Base-by-base conservation (phyloP, 2,329 filamentous ascomycete species). In the Magnaporthiopsis rhizophila region DNA sequence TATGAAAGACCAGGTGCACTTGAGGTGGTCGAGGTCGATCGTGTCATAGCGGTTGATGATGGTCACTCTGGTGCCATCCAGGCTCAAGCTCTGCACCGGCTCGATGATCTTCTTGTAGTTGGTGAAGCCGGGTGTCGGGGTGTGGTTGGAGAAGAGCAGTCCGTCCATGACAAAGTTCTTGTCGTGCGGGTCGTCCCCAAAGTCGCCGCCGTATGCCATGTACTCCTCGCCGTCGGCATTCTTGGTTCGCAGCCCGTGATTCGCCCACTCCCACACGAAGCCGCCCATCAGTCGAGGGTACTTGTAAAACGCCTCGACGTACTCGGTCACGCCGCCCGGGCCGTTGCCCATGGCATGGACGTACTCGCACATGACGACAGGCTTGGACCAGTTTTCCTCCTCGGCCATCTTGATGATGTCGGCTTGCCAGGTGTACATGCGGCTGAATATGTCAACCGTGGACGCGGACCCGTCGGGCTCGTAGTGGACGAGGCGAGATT, bases 291-390 rank as follows among this genome's bases (percentile, higher is more conserved):
- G 77, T 2, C 78, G 76, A 0, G 79, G 80, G 65, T 88, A 78
- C 59, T 78, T 76, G 69, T 84, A 83, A 72, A 89, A 89, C 0
- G 80, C 77, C 32, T 87, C 81, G 62, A 86, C 76, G 67, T 89
- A 89, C 68, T 89, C 86, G 69, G 86, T 82, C 67, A 89, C 79
- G 1, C 81, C 84, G 6, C 87, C 87, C 0, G 87, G 87, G 0
- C 86, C 87, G 67, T 89, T 89, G 0, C 87, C 87, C 86, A 89
- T 89, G 2, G 87, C 86, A 59, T 82, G 80, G 7, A 74, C 71
- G 66, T 77, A 82, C 67, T 84, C 81, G 65, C 79, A 81, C 45
- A 81, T 74, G 2, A 87, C 76, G 5, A 86, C 73, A 2, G 84
- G 84, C 69, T 87, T 81, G n/a, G 67, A 67, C 72, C 73, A 73